Percentiles rank a stretch among this genome's conserved stretches.
These are phyloP conservation scores for Penicillium digitatum DNA, from an alignment of 2,329 filamentous ascomycete genomes.

Conservation along the genomic window DNA sequence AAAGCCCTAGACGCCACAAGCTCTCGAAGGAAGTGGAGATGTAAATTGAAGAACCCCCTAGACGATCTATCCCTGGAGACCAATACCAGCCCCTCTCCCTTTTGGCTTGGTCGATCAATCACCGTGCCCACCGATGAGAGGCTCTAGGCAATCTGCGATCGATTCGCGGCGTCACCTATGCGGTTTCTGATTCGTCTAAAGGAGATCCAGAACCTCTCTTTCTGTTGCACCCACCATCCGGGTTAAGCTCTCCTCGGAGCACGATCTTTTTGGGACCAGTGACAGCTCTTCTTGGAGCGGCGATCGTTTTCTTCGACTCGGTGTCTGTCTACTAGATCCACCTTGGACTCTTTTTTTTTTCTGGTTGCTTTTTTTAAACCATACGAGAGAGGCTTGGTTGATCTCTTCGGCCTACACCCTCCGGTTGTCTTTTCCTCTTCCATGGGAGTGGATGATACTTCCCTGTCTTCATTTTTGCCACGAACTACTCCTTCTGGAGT, in stretches of 20 bases:
- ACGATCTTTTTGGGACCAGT: conserved; percentile 20
- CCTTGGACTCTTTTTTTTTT: not conserved
- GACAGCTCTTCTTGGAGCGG: conserved; percentile 3
- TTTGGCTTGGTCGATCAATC: conserved; percentile 22
- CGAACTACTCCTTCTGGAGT: not conserved
- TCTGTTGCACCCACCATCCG: not conserved
- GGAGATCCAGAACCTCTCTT: not conserved
- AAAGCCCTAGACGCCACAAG: conserved; percentile 9
- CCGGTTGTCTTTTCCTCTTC: conserved; percentile 1
- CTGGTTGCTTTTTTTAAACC: conserved; percentile 1
- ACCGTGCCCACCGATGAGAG: conserved; percentile 20
- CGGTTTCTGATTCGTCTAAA: not conserved
- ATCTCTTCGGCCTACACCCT: not conserved
- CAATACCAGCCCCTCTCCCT: conserved; percentile 13
- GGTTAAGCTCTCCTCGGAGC: conserved; percentile 23
- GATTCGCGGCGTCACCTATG: conserved; percentile 9
- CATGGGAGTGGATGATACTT: not conserved
- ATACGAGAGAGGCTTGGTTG: not conserved
- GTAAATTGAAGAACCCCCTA: conserved; percentile 19
- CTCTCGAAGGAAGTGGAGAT: conserved; percentile 26
- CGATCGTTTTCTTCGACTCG: conserved; percentile 12
- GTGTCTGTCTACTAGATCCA: conserved; percentile 6
- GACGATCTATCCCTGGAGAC: conserved; percentile 20
- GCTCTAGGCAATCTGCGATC: conserved; percentile 17
- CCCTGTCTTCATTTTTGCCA: not conserved